Conservation (phyloP, 2,329 filamentous ascomycete genomes). For the Phoma sp. region DNA sequence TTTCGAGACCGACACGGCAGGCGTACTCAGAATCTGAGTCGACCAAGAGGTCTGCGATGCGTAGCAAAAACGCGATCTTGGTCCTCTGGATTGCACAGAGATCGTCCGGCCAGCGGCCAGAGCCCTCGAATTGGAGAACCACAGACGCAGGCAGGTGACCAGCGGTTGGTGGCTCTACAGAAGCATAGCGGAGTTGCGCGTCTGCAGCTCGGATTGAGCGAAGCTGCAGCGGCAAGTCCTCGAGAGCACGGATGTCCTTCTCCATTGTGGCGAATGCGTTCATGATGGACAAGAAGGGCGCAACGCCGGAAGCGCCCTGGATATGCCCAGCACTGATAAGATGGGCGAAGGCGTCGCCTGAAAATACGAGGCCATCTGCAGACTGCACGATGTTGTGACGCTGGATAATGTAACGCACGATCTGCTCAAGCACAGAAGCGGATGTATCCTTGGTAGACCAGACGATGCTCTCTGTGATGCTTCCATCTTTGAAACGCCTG, state of each 20-base stretch:
- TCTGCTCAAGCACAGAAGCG: constrained; percentile 76
- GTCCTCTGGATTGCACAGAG: constrained; percentile 88
- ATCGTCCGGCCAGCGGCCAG: constrained; percentile 91
- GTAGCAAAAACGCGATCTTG: constrained; percentile 84
- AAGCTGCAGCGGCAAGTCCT: constrained; percentile 85
- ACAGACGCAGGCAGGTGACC: constrained; percentile 70
- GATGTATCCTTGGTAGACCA: constrained; percentile 71
- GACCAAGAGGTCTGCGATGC: constrained; percentile 74
- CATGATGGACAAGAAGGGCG: constrained; percentile 71
- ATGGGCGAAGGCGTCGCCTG: constrained; percentile 54
- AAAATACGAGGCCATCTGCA: constrained; percentile 55
- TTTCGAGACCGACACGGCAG: constrained; percentile 81
- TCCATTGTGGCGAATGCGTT: constrained; percentile 76
- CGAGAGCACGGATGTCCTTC: constrained; percentile 74
- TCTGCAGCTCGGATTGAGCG: constrained; percentile 78
- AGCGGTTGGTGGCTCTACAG: constrained; percentile 61
- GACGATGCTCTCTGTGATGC: constrained; percentile 88
- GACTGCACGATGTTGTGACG: constrained; percentile 70
- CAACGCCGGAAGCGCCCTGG: constrained; percentile 46
- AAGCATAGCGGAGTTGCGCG: constrained; percentile 75
- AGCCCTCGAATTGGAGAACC: constrained; percentile 90
- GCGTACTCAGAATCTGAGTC: constrained; percentile 65
- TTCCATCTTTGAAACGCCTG: constrained; percentile 92
- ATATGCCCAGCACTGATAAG: constrained; percentile 49
- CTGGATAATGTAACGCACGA: constrained; percentile 72